These are phyloP conservation scores for Aspergillus steynii DNA, from an alignment of 495 filamentous ascomycete species.

Conservation along the genomic window DNA sequence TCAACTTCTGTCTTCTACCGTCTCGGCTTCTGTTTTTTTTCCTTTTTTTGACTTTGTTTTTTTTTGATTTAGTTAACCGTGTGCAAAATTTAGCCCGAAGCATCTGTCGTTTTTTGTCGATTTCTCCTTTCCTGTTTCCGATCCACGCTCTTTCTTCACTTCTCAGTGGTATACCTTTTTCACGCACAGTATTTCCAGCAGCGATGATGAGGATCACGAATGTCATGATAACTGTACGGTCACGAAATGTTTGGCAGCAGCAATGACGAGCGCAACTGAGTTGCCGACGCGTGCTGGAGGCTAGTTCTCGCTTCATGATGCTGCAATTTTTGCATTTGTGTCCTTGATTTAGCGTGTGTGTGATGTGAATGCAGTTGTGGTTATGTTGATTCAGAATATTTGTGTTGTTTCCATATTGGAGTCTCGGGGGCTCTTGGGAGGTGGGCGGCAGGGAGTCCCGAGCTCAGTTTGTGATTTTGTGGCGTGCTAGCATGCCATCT, in stretches of 20 bases:
- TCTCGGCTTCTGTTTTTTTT: conserved; percentile 16
- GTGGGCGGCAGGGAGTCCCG: background rate
- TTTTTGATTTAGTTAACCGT: conserved; percentile 14
- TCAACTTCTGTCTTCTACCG: conserved; percentile 19
- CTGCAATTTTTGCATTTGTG: conserved; percentile 25
- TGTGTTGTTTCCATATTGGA: conserved; percentile 8
- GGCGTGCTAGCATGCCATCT: conserved; percentile 3
- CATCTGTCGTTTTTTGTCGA: conserved; percentile 28
- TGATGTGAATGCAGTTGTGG: conserved; percentile 7
- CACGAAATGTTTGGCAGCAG: conserved; percentile 32
- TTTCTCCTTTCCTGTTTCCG: conserved; percentile 17
- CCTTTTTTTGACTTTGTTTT: conserved; percentile 20
- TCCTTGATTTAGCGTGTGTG: conserved; percentile 21
- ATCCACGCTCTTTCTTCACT: conserved; percentile 17
- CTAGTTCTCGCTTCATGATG: conserved; percentile 25
- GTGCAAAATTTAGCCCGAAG: conserved; percentile 26
- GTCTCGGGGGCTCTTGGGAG: background rate
- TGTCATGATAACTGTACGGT: conserved; percentile 50
- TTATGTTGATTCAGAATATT: conserved; percentile 11
- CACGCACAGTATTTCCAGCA: conserved; percentile 43
- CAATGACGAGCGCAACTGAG: conserved; percentile 26
- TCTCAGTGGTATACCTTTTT: conserved; percentile 44
- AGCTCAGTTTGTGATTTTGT: conserved; percentile 1
- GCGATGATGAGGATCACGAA: conserved; percentile 53
- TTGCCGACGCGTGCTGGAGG: conserved; percentile 27